Base-by-base conservation (phyloP, 2,329 filamentous ascomycete species). In the Nothophaeocryptopus gaeumannii region DNA sequence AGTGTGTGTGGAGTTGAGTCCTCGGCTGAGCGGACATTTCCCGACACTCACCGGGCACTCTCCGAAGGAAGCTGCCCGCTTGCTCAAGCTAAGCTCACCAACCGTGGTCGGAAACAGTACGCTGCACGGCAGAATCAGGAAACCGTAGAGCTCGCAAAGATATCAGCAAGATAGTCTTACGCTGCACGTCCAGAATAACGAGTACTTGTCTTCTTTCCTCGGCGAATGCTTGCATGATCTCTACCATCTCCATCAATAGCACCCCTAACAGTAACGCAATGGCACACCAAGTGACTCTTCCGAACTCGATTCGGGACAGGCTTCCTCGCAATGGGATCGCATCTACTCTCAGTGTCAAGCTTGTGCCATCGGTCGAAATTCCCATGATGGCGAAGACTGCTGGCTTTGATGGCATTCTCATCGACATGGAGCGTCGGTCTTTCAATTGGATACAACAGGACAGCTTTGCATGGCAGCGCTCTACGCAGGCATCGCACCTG, bases 341-440 rank as follows among this genome's bases (percentile, higher is more conserved):
- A 13, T 51, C 41, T 9, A 46, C 42, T 3, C 32, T 51, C 33
- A 46, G 44, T 16, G 42, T 46, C 51, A 71, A 71, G 45, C 62
- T 70, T 43, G 61, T 69, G 14, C 61, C 62, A 29, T 66, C 65
- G 26, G 64, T 66, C 39, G 70, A 72, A 45, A 61, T 70, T 13
- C 63, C 66, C 12, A 69, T 69, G 61, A 68, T 72, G 59, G 63
- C 62, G 45, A 72, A 71, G 48, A 71, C 65, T 44, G 70, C 72
- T 9, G 71, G 71, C 7, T 67, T 72, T 43, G 66, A 74, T 41
- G 71, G 67, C 35, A 63, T 74, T 34, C 66, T 75, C 48, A 69
- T 76, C 48, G 72, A 76, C 45, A 72, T 75, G 69, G 72, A 76
- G 51, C 73, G 75, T 51, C 71, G 69, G 2, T 58, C 67, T 2